Evolutionary conservation across 2,329 filamentous ascomycete species (phyloP), one percentile per base, ranked within the genome.

Genomic region (Pseudogymnoascus sp.): DNA sequence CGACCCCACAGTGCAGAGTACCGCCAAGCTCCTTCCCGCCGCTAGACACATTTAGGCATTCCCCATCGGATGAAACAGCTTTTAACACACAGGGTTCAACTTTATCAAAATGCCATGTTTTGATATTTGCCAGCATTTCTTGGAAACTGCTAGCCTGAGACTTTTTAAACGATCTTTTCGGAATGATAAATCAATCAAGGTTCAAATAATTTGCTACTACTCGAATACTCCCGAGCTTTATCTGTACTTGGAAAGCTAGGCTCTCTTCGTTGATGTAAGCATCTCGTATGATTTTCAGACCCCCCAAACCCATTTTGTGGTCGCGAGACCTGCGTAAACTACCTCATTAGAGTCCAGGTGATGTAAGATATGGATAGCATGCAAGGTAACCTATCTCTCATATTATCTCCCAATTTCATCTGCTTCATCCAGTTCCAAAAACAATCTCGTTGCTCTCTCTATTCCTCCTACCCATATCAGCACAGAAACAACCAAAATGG

Each of bases 61-160:
- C 50, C 50, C 47, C 17, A 53, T 57, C 50, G 13, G 50, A 57
- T 57, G 50, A 57, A 57, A 57, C 50, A 57, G 50, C 50, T 33
- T 57, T 57, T 28, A 57, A 21, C 28, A 13, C 26, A 8, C 50
- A 15, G 50, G 50, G 50, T 57, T 33, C 50, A 57, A 33, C 50
- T 57, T 8, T 57, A 57, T 57, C 50, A 57, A 57, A 57, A 57
- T 57, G 50, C 17, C 9, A 57, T 57, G 17, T 57, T 19, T 57
- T 57, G 28, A 10, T 21, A 47, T 33, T 33, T 33, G 28, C n/a
- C 28, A 33, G 4, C 26, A n/a, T 8, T 31, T 53, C 26, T 19
- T 33, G 4, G 28, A 5, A 21, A 21, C 47, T 33, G 10, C n/a
- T 33, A 5, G 10, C 11, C 26, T 7, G n/a, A 15, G 9, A 11